Base-by-base conservation (phyloP, 192 early-diverging fungal genomes). In the Entomortierella beljakovae region DNA sequence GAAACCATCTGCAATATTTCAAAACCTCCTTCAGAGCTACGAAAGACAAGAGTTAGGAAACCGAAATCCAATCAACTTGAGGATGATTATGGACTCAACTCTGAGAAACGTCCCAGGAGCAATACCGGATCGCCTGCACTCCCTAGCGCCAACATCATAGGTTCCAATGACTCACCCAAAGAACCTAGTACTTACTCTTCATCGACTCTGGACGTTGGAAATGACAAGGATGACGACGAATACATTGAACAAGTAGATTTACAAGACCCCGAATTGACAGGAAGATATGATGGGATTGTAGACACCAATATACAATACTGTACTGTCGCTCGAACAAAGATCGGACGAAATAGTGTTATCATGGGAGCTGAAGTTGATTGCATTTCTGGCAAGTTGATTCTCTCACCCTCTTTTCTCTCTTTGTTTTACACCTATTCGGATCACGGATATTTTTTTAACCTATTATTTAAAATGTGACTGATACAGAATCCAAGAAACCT, bases 291-390 rank as follows among this genome's bases (percentile, higher is more conserved):
- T 31, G 81, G 71, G 43, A 76, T 84, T 18, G 94, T 94, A 15
- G 90, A 98, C 63, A 96, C 92, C 7, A 92, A 96, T 64, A 61
- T 88, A 6, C 96, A 99, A 83, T 99, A 93, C 81, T 96, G 96
- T 72, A 88, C 92, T 6, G 91, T 99, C 25, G 91, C 95, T 13
- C 88, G 87, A 57, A 95, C 95, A 3, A 87, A 81, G 55, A 75
- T 99, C 2, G 94, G 94, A 0, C 59, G 57, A 2, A 83, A 89
- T 61, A 81, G 83, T 33, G 60, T 97, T 8, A 83, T 99, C 22
- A 89, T 97, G 70, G 97, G 95, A 2, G 97, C 94, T 11, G 97
- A 99, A 65, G 92, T 99, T 25, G 96, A 99, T 74, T 99, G 97
- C 81, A 73, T 88, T 23, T 77, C 82, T 42, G 84, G 88, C 83